phyloP scores from a whole-genome alignment of 768 basidiomycete genomes.

The Boletus rufocinnamomeus region DNA sequence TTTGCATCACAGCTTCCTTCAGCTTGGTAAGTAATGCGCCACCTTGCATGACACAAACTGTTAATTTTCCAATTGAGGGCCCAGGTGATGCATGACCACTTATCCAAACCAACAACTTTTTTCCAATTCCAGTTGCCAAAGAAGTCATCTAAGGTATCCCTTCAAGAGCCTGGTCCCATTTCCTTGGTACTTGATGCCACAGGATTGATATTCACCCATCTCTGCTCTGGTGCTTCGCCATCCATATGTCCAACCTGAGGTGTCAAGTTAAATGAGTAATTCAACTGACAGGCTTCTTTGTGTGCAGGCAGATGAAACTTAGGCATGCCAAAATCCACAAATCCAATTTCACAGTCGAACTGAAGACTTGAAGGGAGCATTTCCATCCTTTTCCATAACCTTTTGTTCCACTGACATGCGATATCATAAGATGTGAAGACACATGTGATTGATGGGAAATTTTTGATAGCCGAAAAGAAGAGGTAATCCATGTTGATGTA shows the following conservation, averaged over 20 bases:
- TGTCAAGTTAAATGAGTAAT: background rate
- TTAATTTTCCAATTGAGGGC: too few species aligned
- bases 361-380: background rate
- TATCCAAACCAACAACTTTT: conserved; percentile 18
- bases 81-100: background rate
- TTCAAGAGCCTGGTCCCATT: too few species aligned
- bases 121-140: conserved; percentile 39
- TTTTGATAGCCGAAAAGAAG: background rate
- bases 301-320: background rate
- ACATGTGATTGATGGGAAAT: background rate
- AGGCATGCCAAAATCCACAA: background rate
- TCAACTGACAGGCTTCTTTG: too few species aligned
- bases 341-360: background rate
- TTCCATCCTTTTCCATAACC: background rate
- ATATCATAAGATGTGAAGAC: background rate
- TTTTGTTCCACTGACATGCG: background rate
- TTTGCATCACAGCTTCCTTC: background rate
- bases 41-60: background rate
- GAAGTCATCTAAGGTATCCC: conserved; percentile 37
- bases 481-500: background rate
- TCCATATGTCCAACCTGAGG: background rate
- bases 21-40: background rate
- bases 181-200: too few species aligned
- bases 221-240: too few species aligned
- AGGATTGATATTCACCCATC: too few species aligned